These are phyloP conservation scores for Colletotrichum nymphaeae DNA, from an alignment of 2,329 filamentous ascomycete species.

Conservation along the genomic window DNA sequence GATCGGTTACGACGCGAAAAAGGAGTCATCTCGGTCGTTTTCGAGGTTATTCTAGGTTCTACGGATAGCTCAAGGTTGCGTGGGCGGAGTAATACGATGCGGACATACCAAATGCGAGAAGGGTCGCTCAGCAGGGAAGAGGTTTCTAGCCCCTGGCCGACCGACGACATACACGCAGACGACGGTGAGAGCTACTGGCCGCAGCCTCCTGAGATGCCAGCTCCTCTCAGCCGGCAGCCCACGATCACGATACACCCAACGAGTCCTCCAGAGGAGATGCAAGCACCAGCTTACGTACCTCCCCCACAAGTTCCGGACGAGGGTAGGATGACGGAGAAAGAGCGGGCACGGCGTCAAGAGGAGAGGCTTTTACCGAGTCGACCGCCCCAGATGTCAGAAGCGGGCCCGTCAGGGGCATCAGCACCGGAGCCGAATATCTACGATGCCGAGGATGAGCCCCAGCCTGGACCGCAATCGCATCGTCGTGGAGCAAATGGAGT, in stretches of 20 bases:
- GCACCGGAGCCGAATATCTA: slow-evolving; percentile 56
- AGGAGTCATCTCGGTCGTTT: slow-evolving; percentile 86
- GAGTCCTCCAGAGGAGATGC: slow-evolving; percentile 42
- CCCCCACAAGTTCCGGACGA: slow-evolving; percentile 71
- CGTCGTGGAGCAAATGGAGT: slow-evolving; percentile 37
- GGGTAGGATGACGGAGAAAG: slow-evolving; percentile 80
- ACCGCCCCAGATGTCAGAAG: slow-evolving; percentile 61
- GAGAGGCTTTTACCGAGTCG: slow-evolving; percentile 83
- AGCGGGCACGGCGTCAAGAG: slow-evolving; percentile 81
- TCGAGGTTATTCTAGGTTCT: slow-evolving; percentile 90
- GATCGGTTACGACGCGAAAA: slow-evolving; percentile 88
- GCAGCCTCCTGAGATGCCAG: slow-evolving; percentile 15
- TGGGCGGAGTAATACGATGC: slow-evolving; percentile 36
- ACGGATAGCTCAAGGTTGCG: slow-evolving; percentile 71
- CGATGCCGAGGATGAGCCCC: slow-evolving; percentile 55
- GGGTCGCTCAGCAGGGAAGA: slow-evolving; percentile 47
- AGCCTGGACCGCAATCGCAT: slow-evolving; percentile 34
- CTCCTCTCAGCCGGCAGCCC: slow-evolving; percentile 17
- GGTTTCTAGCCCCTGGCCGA: slow-evolving; percentile 36
- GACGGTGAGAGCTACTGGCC: slow-evolving; percentile 33
- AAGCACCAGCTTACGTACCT: slow-evolving; percentile 64
- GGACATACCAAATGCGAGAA: slow-evolving; percentile 40
- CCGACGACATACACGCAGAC: slow-evolving; percentile 24
- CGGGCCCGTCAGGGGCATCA: slow-evolving; percentile 48
- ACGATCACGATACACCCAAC: slow-evolving; percentile 31